Base-by-base conservation (phyloP, 2,329 filamentous ascomycete genomes). In the Colletotrichum abscissum region DNA sequence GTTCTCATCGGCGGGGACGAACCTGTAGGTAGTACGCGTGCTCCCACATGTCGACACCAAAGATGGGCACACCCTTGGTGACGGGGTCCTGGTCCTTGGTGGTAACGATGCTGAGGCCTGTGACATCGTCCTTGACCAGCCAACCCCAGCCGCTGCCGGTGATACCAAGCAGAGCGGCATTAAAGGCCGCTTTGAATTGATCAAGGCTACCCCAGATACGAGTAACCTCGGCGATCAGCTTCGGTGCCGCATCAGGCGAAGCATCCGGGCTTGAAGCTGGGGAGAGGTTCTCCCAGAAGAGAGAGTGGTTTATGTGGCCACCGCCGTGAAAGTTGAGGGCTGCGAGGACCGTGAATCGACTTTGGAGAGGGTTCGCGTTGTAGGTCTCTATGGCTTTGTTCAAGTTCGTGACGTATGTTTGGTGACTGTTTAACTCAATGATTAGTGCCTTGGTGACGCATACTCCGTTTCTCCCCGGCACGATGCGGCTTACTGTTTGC, bases 31-130 rank as follows among this genome's bases (percentile, higher is more conserved):
- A 97, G 81, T 97, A 97, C 0, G 95, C 95, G 85, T 97, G 95
- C 85, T 97, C 95, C 95, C 94, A 97, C 90, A 97, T 96, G 81
- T 97, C 95, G 2, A 97, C 87, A 0, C 94, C 94, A 55, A 95
- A 87, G 24, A 97, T 84, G 9, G 92, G 92, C n/a, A 90, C 88
- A 5, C 89, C 88, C 19, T 86, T 78, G 14, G 92, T 88, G 5
- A 94, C 88, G 1, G 92, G 92, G 79, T 97, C 95, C 85, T 97
- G 95, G 80, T 97, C 94, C 81, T 95, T 94, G n/a, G 93, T 95
- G 0, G 92, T 95, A 9, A 93, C 87, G 76, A 97, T 94, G 69
- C 91, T 88, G 76, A 97, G 82, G 1, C 87, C 87, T 1, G 85
- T 88, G 3, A 83, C 83, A 3, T 86, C 85, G 64, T 92, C 89